Percentiles rank a stretch among this genome's conserved stretches.
phyloP scores from a whole-genome alignment of 2,329 filamentous ascomycete genomes.

The Aspergillus sp. region DNA sequence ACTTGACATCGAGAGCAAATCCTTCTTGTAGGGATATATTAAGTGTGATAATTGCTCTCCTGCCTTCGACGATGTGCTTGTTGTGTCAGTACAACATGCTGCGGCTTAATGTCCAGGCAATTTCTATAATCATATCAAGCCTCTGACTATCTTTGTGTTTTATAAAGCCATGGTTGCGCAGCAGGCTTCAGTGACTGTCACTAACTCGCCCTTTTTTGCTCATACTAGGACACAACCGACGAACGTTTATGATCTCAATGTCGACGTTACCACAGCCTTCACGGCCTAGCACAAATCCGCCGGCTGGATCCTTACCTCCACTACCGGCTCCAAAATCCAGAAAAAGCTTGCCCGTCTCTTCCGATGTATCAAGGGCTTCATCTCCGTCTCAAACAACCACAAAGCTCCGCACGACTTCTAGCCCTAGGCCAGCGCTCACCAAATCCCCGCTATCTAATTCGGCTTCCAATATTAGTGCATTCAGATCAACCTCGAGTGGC shows the following conservation, averaged over 20 bases:
- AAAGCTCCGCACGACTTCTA: conserved; percentile 57
- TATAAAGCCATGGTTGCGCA: too few species aligned
- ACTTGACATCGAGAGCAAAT: too few species aligned
- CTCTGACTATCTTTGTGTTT: too few species aligned
- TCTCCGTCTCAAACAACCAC: conserved; percentile 44
- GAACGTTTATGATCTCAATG: too few species aligned
- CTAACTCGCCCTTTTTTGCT: neutral
- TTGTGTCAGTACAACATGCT: too few species aligned
- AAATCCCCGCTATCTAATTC: conserved; percentile 46
- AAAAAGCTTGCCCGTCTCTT: conserved; percentile 55
- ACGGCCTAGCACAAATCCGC: conserved; percentile 58
- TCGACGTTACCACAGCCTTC: conserved; percentile 60
- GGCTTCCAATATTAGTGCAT: conserved; percentile 51
- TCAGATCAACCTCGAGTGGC: conserved; percentile 52
- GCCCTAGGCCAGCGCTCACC: conserved; percentile 47
- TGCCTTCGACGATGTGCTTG: too few species aligned
- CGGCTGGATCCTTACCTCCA: conserved; percentile 67
- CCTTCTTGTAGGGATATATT: too few species aligned
- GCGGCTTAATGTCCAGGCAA: too few species aligned
- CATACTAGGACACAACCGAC: neutral
- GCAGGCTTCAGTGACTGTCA: too few species aligned
- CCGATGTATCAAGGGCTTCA: conserved; percentile 40
- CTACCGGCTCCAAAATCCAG: conserved; percentile 69
- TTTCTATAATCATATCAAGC: too few species aligned
- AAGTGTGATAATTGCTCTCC: too few species aligned